Evolutionary conservation across 2,329 filamentous ascomycete genomes (phyloP).

Genomic region (Aspergillus quadricinctus): DNA sequence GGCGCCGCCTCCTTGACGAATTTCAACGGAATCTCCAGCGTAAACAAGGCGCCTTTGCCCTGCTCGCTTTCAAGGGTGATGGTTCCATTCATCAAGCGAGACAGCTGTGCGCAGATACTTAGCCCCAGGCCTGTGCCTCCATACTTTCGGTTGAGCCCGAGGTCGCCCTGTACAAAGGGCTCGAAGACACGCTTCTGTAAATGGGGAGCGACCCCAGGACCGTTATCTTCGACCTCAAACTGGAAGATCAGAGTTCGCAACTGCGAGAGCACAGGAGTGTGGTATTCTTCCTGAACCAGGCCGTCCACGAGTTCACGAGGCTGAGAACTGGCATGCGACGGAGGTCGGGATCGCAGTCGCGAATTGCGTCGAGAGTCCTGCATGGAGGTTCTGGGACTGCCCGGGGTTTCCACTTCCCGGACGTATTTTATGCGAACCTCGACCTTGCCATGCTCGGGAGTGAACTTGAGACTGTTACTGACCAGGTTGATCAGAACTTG

Average conservation of each 20-base stretch:
- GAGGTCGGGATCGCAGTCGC: slow-evolving; percentile 29
- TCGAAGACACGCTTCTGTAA: slow-evolving; percentile 85
- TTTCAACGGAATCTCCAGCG: slow-evolving; percentile 73
- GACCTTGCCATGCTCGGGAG: slow-evolving; percentile 70
- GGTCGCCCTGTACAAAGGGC: slow-evolving; percentile 89
- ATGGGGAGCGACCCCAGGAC: slow-evolving; percentile 74
- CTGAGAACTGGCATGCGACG: slow-evolving; percentile 9
- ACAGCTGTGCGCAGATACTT: slow-evolving; percentile 84
- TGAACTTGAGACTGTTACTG: slow-evolving; percentile 90
- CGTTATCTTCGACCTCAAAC: slow-evolving; percentile 84
- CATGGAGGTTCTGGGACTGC: slow-evolving; percentile 38
- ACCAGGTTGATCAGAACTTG: slow-evolving; percentile 80
- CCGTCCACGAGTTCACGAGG: neutral
- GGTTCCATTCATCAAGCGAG: slow-evolving; percentile 73
- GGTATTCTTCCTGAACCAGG: slow-evolving; percentile 14
- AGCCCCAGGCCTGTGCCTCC: slow-evolving; percentile 84
- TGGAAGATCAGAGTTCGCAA: slow-evolving; percentile 71
- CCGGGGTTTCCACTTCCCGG: slow-evolving; percentile 27
- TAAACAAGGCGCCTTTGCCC: slow-evolving; percentile 75
- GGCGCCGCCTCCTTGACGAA: slow-evolving; percentile 65
- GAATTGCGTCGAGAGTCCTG: slow-evolving; percentile 23
- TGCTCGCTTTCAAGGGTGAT: slow-evolving; percentile 68
- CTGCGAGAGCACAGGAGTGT: slow-evolving; percentile 49
- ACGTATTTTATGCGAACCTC: slow-evolving; percentile 71
- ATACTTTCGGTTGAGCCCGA: slow-evolving; percentile 83